A percentile compares a stretch with the other conserved stretches of the same genome.
Conservation (phyloP, 371 early-diverging fungal genomes). For the Lichtheimia ramosa region DNA sequence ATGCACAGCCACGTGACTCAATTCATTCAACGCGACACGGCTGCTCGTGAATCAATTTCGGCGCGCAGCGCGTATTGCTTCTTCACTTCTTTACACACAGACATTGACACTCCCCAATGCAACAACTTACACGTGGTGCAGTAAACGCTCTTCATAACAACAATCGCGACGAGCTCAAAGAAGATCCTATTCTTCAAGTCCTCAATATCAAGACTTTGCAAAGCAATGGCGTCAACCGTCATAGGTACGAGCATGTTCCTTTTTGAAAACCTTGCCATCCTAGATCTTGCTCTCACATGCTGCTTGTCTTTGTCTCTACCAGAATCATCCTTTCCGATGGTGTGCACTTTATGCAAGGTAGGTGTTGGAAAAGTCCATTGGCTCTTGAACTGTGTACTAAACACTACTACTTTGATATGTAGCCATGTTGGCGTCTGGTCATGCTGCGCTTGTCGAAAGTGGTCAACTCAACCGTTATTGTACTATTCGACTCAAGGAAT, state of each 20-base stretch:
- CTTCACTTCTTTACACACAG: too few relatives aligned
- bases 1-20: too few relatives aligned
- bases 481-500: slow-evolving; percentile 52
- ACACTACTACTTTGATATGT: slow-evolving; percentile 4
- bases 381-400: too few relatives aligned
- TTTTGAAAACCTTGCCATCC: too few relatives aligned
- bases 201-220: slow-evolving; percentile 59
- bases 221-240: slow-evolving; percentile 41
- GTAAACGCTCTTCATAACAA: slow-evolving; percentile 46
- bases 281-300: not conserved
- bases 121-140: not conserved
- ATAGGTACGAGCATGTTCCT: slow-evolving; percentile 42
- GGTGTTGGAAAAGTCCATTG: too few relatives aligned
- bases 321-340: slow-evolving; percentile 77
- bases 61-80: too few relatives aligned
- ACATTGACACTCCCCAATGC: too few relatives aligned
- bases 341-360: slow-evolving; percentile 65
- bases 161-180: slow-evolving; percentile 18
- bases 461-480: slow-evolving; percentile 51
- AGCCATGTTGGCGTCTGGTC: slow-evolving; percentile 68
- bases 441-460: slow-evolving; percentile 48
- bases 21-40: too few relatives aligned
- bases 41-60: too few relatives aligned
- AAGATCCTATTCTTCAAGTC: slow-evolving; percentile 59
- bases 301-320: slow-evolving; percentile 1